phyloP scores from a whole-genome alignment of 768 basidiomycete genomes.

The Auricularia cornea region DNA sequence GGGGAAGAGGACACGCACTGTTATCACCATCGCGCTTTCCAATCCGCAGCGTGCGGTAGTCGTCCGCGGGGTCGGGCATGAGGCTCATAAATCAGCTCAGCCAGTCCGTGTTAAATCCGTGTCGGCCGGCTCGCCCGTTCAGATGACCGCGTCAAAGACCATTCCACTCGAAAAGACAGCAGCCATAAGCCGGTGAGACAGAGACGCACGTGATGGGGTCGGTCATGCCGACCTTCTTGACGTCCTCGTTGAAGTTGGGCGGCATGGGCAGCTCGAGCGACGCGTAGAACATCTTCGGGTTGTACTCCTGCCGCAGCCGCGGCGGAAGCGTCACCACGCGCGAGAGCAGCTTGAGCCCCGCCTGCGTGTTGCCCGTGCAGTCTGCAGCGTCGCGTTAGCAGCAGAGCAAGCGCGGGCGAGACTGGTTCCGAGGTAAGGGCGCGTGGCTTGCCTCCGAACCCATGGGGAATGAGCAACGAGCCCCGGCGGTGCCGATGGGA shows the following conservation, averaged over 20 bases:
- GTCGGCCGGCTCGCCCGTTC: slow-evolving; percentile 8
- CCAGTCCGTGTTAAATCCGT: too few relatives aligned
- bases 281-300: slow-evolving; percentile 19
- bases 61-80: slow-evolving; percentile 10
- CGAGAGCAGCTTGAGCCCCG: not conserved
- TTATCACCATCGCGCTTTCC: slow-evolving; percentile 11
- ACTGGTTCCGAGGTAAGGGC: too few relatives aligned
- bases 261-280: slow-evolving; percentile 11
- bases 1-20: slow-evolving; percentile 7
- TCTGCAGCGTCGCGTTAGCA: too few relatives aligned
- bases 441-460: too few relatives aligned
- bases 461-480: too few relatives aligned
- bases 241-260: not conserved
- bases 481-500: too few relatives aligned
- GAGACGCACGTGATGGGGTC: not conserved
- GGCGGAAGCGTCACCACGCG: not conserved
- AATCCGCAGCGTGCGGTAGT: slow-evolving; percentile 8
- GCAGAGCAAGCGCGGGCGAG: not conserved
- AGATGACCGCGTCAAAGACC: too few relatives aligned
- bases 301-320: slow-evolving; percentile 7
- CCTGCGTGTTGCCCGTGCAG: not conserved
- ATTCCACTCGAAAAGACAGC: too few relatives aligned
- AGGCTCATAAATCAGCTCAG: slow-evolving; percentile 8
- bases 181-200: too few relatives aligned
- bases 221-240: slow-evolving; percentile 11